Evolutionary conservation across 192 early-diverging fungal genomes (phyloP).

Genomic region (Backusella macrospora): DNA sequence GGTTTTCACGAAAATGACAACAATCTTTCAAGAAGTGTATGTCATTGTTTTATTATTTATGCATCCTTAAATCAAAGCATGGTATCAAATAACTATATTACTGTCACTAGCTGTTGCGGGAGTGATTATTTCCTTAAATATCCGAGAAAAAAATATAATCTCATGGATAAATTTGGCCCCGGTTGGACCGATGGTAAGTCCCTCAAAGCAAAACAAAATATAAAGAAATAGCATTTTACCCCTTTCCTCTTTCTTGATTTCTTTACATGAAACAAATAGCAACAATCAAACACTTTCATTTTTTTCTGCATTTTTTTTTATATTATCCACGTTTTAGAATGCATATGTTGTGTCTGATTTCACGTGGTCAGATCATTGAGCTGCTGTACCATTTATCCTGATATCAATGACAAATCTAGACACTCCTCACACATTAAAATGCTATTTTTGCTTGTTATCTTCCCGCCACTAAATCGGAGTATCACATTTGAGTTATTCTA

Average conservation of each 20-base stretch:
- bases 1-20: not conserved
- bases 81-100: not conserved
- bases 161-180: conserved; percentile 12
- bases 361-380: conserved; percentile 13
- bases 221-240: not conserved
- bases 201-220: not conserved
- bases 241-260: not conserved
- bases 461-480: conserved; percentile 9
- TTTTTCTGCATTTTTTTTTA: not conserved
- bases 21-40: not conserved
- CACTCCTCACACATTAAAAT: conserved; percentile 13
- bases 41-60: not conserved
- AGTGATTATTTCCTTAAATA: conserved; percentile 11
- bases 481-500: not conserved
- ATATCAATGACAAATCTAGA: not conserved
- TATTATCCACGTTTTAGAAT: not conserved
- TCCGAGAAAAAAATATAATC: conserved; percentile 1
- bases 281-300: not conserved
- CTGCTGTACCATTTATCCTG: not conserved
- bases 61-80: not conserved
- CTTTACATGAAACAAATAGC: not conserved
- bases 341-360: not conserved
- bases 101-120: not conserved
- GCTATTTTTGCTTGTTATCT: conserved; percentile 7
- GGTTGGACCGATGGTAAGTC: conserved; percentile 20